Evolutionary conservation across 208 protist genomes (phyloP).

Genomic region (Crithidia bombi): DNA sequence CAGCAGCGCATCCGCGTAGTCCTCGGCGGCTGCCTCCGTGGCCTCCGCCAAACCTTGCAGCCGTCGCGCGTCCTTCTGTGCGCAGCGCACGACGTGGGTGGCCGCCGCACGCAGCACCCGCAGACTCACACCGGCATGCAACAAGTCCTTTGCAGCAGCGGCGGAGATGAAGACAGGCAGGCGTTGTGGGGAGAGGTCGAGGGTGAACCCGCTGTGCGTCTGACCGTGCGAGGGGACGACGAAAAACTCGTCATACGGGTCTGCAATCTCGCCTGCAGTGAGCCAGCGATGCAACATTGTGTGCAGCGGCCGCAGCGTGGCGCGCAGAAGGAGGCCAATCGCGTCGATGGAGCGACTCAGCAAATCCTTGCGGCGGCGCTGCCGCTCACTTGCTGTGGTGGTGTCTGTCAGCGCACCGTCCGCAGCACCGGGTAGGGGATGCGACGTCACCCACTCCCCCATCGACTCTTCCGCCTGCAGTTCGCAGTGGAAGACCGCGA

Average conservation of each 20-base stretch:
- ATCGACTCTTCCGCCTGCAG: slow-evolving; percentile 23
- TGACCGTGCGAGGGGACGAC: slow-evolving; percentile 71
- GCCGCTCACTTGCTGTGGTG: not conserved
- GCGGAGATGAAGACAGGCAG: slow-evolving; percentile 72
- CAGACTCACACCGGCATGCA: slow-evolving; percentile 75
- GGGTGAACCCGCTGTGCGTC: slow-evolving; percentile 61
- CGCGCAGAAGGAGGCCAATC: slow-evolving; percentile 56
- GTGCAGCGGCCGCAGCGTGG: slow-evolving; percentile 61
- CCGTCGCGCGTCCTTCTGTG: slow-evolving; percentile 33
- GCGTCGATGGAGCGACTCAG: slow-evolving; percentile 48
- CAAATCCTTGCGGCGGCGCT: slow-evolving; percentile 30
- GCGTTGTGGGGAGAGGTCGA: slow-evolving; percentile 65
- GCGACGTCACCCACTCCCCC: not conserved
- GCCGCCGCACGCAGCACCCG: slow-evolving; percentile 71
- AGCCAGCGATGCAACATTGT: slow-evolving; percentile 72
- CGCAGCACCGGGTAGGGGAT: too few relatives aligned
- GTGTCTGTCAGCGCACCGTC: not conserved
- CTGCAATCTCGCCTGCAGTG: slow-evolving; percentile 50
- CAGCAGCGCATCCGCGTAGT: slow-evolving; percentile 36
- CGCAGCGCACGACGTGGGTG: slow-evolving; percentile 48
- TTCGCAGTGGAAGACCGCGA: slow-evolving; percentile 15
- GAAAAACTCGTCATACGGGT: slow-evolving; percentile 89
- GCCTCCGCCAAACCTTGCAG: slow-evolving; percentile 29
- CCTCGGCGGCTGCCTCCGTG: slow-evolving; percentile 26
- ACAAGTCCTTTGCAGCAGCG: slow-evolving; percentile 51